Evolutionary conservation across 257 asterid genomes (phyloP), one percentile per base, ranked within the genome.

Genomic region (Penstemon barbatus): DNA sequence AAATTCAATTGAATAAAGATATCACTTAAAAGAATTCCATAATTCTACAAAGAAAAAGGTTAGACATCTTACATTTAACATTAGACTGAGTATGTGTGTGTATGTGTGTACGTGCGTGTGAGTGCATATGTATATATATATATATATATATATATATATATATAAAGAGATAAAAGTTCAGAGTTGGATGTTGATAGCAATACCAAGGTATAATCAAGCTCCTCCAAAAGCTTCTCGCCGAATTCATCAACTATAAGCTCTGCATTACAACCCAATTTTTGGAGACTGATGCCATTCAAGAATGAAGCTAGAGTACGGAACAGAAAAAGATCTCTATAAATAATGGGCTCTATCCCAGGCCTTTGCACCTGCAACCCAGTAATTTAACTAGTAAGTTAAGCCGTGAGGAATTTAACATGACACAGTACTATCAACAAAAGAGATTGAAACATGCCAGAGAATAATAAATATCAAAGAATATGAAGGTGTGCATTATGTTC

Each of bases 141-240:
- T 9, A 41, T 18, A 7, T 56, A 68, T 61, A 46, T 25, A 44
- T 41, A 8, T 11, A 11, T 25, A 36, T 18, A 36, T 38, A 38
- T 4, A 37, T 4, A 11, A 4, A 10, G 5, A 38, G 9, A 11
- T 5, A 51, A 42, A 69, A 71, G 69, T 12, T 43, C 55, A 70
- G 79, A 42, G 77, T 66, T 53, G 15, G 62, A 72, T n/a, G 63
- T 55, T 37, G 57, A 76, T 89, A 92, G 96, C 94, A 93, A 80
- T 89, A 92, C 98, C 95, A 93, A 80, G 76, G 95, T 87, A 74
- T 93, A 90, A 83, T 93, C 97, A 59, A 90, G 93, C 87, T 93
- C 97, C 95, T 93, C 99, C 90, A 93, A 74, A 75, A 93, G 93
- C 84, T 93, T 93, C 83, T 93, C 99, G 55, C 99, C 99, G 68